phyloP scores from a whole-genome alignment of 768 basidiomycete genomes.

The Lentinula boryana region DNA sequence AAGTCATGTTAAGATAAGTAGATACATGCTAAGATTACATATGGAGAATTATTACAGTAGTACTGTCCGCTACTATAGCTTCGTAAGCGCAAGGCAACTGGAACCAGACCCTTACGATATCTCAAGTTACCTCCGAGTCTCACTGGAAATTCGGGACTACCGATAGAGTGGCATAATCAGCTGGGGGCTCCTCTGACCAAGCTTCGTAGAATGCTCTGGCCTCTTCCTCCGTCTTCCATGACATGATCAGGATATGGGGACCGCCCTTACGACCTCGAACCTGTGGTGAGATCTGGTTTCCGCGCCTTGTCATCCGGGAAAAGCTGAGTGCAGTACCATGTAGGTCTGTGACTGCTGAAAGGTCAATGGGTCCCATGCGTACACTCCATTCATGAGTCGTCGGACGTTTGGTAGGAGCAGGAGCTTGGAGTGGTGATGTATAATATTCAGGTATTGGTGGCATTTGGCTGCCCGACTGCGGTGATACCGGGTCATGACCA shows the following conservation, averaged over 20 bases:
- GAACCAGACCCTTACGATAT: too few species aligned
- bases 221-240: conserved; percentile 3
- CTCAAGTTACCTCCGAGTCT: too few species aligned
- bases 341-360: neutral
- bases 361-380: conserved; percentile 1
- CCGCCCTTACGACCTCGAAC: conserved; percentile 2
- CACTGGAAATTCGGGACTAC: neutral
- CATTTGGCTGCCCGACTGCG: neutral
- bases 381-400: neutral
- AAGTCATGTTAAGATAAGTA: too few species aligned
- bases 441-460: neutral
- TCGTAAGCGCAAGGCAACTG: too few species aligned
- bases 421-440: neutral
- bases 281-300: neutral
- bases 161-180: conserved; percentile 2
- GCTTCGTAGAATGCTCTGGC: conserved; percentile 5
- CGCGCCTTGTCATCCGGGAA: neutral
- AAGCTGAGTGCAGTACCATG: conserved; percentile 1
- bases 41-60: neutral
- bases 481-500: neutral
- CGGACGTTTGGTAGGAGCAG: neutral
- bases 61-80: too few species aligned
- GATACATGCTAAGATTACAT: neutral
- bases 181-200: neutral
- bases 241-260: neutral